Evolutionary conservation across 768 basidiomycete genomes (phyloP), one percentile per base, ranked within the genome.

Genomic region (Pisolithus orientalis): DNA sequence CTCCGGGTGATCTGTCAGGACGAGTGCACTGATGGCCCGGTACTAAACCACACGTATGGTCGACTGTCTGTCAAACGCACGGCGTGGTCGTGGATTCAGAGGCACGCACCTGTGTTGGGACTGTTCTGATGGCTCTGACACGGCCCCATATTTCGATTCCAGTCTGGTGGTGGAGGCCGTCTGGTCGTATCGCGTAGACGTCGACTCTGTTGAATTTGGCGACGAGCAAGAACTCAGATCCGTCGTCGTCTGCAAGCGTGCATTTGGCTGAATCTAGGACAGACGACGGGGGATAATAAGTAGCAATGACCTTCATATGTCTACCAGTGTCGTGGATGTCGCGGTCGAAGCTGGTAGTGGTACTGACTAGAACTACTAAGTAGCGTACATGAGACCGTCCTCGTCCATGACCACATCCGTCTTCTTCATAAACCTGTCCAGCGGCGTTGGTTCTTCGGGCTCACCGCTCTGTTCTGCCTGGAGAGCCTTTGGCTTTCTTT

Each of bases 201-300:
- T 90, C 83, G 17, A 93, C 59, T 52, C 74, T 74, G 63, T 83
- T 80, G 6, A 80, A 65, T 63, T 86, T 90, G 9, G 81, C 84
- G 34, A 89, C 74, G 27, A 85, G 80, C 34, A 92, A 78, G 62
- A 84, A 80, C 42, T 88, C 82, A 9, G 77, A 67, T 43, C 73
- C 72, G 6, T 60, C 49, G 56, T 76, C 69, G 6, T 77, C 65
- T 3, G 76, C 68, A n/a, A 92, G 75, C 5, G 69, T 70, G 66
- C 84, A 89, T 73, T 82, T 89, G 25, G 85, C 62, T 28, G 88
- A 90, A 56, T 74, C 74, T 8, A 82, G 57, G 46, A 90, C 84
- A 1, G 90, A 85, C 1, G 90, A 86, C 2, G 88, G 78, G 4
- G 75, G 76, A 64, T 90, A 87, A 64, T 90, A 89, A 6, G 90